Conservation (phyloP, 495 filamentous ascomycete species). For the Aspergillus olivimuriae region DNA sequence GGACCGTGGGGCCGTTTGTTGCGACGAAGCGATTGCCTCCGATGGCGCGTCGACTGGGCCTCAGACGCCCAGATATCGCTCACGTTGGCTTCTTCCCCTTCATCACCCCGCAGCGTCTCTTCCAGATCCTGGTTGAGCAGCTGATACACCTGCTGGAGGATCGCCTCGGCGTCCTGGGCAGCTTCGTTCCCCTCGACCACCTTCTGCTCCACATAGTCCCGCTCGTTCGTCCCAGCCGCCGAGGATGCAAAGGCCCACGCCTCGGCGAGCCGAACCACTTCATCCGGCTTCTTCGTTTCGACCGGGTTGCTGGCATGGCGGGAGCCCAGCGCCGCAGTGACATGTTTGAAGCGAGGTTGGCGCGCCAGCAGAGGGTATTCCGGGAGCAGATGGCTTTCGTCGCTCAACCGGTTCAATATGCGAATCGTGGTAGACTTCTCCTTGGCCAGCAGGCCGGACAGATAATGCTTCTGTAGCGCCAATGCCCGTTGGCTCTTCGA, state of each 20-base stretch:
- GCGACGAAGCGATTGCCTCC: slow-evolving; percentile 4
- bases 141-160: slow-evolving; percentile 27
- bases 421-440: slow-evolving; percentile 52
- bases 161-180: slow-evolving; percentile 24
- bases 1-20: slow-evolving; percentile 28
- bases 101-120: slow-evolving; percentile 16
- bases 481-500: slow-evolving; percentile 55
- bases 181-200: slow-evolving; percentile 26
- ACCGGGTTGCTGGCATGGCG: slow-evolving; percentile 13
- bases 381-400: slow-evolving; percentile 65
- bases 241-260: slow-evolving; percentile 46
- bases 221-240: slow-evolving; percentile 28
- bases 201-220: slow-evolving; percentile 35
- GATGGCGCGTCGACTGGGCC: slow-evolving; percentile 1
- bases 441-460: slow-evolving; percentile 50
- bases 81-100: slow-evolving; percentile 9
- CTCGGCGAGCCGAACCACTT: slow-evolving; percentile 31
- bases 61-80: slow-evolving; percentile 30
- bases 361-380: slow-evolving; percentile 49
- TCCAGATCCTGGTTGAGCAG: slow-evolving; percentile 33
- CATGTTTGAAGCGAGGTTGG: slow-evolving; percentile 39
- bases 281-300: slow-evolving; percentile 21
- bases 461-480: slow-evolving; percentile 58
- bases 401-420: slow-evolving; percentile 51
- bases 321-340: slow-evolving; percentile 25